Conservation (phyloP, 2,329 filamentous ascomycete genomes). For the Colletotrichum scovillei region DNA sequence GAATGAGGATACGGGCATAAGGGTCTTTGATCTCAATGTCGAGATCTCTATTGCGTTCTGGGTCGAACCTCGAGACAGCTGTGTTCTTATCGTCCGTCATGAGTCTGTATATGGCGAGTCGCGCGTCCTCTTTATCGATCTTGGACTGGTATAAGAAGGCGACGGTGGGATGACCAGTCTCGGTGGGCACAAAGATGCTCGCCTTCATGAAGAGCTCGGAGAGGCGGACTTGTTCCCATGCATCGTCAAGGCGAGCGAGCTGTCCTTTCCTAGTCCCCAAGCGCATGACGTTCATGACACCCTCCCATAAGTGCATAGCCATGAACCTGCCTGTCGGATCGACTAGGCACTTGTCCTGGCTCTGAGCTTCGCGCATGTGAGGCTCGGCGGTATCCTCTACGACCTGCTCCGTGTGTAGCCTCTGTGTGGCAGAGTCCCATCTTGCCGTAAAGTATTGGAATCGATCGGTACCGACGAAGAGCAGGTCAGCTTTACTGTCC, state of each 20-base stretch:
- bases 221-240: slow-evolving; percentile 66
- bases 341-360: slow-evolving; percentile 83
- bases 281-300: slow-evolving; percentile 66
- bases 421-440: slow-evolving; percentile 74
- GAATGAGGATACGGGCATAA: slow-evolving; percentile 71
- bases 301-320: slow-evolving; percentile 70
- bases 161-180: slow-evolving; percentile 67
- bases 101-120: slow-evolving; percentile 69
- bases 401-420: slow-evolving; percentile 62
- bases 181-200: slow-evolving; percentile 67
- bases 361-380: slow-evolving; percentile 81
- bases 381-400: slow-evolving; percentile 67
- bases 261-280: slow-evolving; percentile 59
- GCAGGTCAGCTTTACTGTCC: slow-evolving; percentile 80
- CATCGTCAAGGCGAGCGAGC: slow-evolving; percentile 54
- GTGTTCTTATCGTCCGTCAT: slow-evolving; percentile 68
- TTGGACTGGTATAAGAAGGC: slow-evolving; percentile 69
- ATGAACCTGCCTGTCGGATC: slow-evolving; percentile 79
- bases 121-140: slow-evolving; percentile 63
- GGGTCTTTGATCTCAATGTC: slow-evolving; percentile 64
- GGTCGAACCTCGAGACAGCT: slow-evolving; percentile 65
- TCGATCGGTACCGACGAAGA: slow-evolving; percentile 92
- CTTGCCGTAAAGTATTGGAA: slow-evolving; percentile 90
- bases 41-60: slow-evolving; percentile 65
- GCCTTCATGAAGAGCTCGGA: slow-evolving; percentile 71